phyloP scores from a whole-genome alignment of 108 stramenopile genomes.

The Nannochloropsis granulata region DNA sequence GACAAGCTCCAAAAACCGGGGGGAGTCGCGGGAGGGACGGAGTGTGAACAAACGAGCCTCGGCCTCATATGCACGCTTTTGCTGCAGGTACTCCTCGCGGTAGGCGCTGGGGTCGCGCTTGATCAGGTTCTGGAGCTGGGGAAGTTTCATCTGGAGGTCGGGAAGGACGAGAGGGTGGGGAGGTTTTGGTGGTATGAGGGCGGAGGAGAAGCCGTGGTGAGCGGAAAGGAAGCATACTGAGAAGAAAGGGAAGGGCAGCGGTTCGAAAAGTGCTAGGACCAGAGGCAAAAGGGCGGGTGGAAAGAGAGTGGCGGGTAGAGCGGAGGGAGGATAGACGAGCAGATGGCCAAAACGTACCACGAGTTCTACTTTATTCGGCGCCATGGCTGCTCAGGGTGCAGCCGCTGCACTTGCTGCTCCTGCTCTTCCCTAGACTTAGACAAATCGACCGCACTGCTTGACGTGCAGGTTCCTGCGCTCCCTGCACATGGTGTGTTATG shows the following conservation, averaged over 20 bases:
- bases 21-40: constrained; percentile 54
- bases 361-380: background rate
- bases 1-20: constrained; percentile 54
- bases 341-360: background rate
- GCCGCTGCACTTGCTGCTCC: too few species aligned
- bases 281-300: background rate
- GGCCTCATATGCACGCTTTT: constrained; percentile 15
- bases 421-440: too few species aligned
- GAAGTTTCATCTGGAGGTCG: constrained; percentile 18
- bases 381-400: background rate
- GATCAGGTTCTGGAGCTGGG: constrained; percentile 68
- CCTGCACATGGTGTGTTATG: too few species aligned
- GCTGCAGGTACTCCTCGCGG: constrained; percentile 80
- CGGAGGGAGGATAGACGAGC: background rate
- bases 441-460: too few species aligned
- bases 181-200: background rate
- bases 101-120: constrained; percentile 86
- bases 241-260: background rate
- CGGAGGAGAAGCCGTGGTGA: background rate
- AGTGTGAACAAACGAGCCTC: constrained; percentile 19
- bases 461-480: too few species aligned
- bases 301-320: background rate
- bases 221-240: background rate
- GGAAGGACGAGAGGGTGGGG: background rate
- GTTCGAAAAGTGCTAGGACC: background rate